These are phyloP conservation scores for Oldenlandia corymbosa DNA, from an alignment of 257 asterid species.

Conservation along the genomic window DNA sequence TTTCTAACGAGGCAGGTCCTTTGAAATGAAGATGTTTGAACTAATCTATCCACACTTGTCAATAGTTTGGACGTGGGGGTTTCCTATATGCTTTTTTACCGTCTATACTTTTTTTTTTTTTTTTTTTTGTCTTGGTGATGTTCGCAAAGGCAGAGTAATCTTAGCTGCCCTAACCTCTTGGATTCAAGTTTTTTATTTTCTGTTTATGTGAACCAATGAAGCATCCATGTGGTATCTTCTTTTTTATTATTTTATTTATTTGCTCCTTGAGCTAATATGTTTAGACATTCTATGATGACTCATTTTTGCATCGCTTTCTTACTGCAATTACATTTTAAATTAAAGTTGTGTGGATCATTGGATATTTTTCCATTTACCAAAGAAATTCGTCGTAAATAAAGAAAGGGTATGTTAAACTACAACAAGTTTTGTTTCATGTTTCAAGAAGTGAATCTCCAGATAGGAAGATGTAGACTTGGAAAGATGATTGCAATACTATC, in stretches of 20 bases:
- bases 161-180: not conserved
- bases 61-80: not conserved
- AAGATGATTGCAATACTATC: not conserved
- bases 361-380: not conserved
- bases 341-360: not conserved
- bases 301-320: not conserved
- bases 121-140: not conserved
- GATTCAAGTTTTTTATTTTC: not conserved
- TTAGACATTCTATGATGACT: not conserved
- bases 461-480: not conserved
- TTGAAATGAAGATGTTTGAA: not conserved
- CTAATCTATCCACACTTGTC: not conserved
- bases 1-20: too few relatives aligned
- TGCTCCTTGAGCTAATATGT: not conserved
- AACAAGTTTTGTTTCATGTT: too few relatives aligned
- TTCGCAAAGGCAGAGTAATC: not conserved
- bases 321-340: not conserved
- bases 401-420: not conserved
- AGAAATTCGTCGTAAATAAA: not conserved
- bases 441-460: not conserved
- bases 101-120: too few relatives aligned
- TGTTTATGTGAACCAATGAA: not conserved
- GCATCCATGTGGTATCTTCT: not conserved
- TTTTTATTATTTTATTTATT: too few relatives aligned
- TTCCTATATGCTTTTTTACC: not conserved